Evolutionary conservation across 148 eudicot genomes (phyloP).

Genomic region (Chenopodium formosanum): DNA sequence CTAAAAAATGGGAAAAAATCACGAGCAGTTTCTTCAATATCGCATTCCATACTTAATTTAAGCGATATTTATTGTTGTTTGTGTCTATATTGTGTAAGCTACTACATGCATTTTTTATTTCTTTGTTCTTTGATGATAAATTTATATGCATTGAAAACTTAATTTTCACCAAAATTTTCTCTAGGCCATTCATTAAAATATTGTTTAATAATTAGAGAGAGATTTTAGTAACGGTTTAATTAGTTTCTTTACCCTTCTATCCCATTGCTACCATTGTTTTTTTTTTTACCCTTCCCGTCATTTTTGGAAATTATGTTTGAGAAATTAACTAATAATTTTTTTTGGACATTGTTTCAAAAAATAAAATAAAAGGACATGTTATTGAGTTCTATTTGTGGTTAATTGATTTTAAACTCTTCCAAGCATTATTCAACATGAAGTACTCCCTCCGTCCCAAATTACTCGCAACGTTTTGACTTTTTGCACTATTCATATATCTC

Average conservation of each 20-base stretch:
- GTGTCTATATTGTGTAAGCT: background rate
- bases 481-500: too few relatives aligned
- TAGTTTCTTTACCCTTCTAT: background rate
- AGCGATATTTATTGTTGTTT: background rate
- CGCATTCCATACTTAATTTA: background rate
- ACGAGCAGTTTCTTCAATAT: conserved; percentile 16
- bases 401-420: too few relatives aligned
- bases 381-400: too few relatives aligned
- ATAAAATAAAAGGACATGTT: too few relatives aligned
- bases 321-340: background rate
- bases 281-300: background rate
- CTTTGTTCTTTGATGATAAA: background rate
- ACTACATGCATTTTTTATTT: too few relatives aligned
- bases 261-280: background rate
- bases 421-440: too few relatives aligned
- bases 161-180: background rate
- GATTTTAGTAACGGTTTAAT: background rate
- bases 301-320: background rate
- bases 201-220: background rate
- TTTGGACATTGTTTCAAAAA: too few relatives aligned
- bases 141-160: background rate
- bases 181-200: background rate
- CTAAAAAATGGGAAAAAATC: conserved; percentile 34
- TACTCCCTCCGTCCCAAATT: too few relatives aligned
- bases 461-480: too few relatives aligned